Conservation (phyloP, 345 rosid genomes). For the Cardiospermum halicacabum region DNA sequence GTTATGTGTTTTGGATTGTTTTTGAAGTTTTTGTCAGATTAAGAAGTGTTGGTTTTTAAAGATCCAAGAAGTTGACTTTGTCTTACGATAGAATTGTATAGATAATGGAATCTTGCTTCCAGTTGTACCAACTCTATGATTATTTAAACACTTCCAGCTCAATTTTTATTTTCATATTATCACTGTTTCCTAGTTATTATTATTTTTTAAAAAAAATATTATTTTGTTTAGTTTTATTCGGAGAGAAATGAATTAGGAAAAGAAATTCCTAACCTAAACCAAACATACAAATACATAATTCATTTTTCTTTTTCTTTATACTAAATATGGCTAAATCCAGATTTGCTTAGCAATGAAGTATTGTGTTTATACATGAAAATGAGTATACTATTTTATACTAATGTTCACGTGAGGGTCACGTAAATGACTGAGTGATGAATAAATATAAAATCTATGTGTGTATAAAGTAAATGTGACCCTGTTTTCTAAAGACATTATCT, state of each 20-base stretch:
- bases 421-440: not conserved
- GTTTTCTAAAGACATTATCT: not conserved
- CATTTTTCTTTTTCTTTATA: not conserved
- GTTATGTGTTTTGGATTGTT: not conserved
- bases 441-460: not conserved
- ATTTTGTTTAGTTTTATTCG: no score
- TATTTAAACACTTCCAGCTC: not conserved
- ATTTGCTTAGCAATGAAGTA: not conserved
- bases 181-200: no score
- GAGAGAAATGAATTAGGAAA: not conserved
- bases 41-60: not conserved
- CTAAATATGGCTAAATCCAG: not conserved
- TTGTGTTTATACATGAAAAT: not conserved
- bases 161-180: not conserved
- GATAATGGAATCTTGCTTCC: slow-evolving; percentile 23
- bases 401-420: slow-evolving; percentile 1
- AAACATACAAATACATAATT: not conserved
- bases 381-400: not conserved
- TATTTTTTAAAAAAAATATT: not conserved
- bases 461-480: not conserved
- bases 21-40: not conserved
- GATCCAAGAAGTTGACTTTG: slow-evolving; percentile 33
- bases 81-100: slow-evolving; percentile 11
- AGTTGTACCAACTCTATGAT: not conserved
- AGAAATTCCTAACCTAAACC: not conserved